Base-by-base conservation (phyloP, 2,329 filamentous ascomycete genomes). In the Helminthosporium solani region DNA sequence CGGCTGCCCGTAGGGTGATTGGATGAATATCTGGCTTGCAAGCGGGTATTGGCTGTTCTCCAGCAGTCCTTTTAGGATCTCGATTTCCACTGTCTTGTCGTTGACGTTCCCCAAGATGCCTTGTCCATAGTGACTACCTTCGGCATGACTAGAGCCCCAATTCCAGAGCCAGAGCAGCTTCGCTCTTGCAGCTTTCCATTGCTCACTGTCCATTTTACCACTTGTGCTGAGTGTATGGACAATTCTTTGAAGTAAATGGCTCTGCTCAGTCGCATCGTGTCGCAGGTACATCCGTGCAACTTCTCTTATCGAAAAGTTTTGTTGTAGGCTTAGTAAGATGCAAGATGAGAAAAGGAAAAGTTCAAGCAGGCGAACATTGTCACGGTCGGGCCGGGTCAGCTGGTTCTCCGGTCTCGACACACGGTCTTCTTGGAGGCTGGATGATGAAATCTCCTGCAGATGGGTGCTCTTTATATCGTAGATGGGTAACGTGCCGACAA, bases 101-200 rank as follows among this genome's bases (percentile, higher is more conserved):
- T 78, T 70, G 3, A 94, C 72, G 51, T 77, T 78, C 1, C 85
- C 82, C 48, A 78, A 61, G 4, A 82, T 72, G 18, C 84, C 80
- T 30, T 72, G 71, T 20, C 70, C 73, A 16, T 60, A 62, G 19
- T 66, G 69, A 37, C 63, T 58, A 6, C 63, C 55, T 27, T 70
- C 70, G 39, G 71, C 63, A 12, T 53, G 70, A 3, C 8, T 9
- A 48, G 79, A 75, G 27, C 84, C 84, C 87, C 87, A 91, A 58
- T 80, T 79, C 61, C 84, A 82, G 23, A 92, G 74, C 88, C 88
- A 92, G 3, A 90, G 64, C 7, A 91, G 68, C 57, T 85, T 83
- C 33, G 79, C 78, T 46, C 87, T 78, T 11, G 80, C 77, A 42
- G 73, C 75, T 20, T 35, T 57, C 67, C 66, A 70, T 33, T 67